Conservation (phyloP, 495 filamentous ascomycete species). For the Patellaria atrata region DNA sequence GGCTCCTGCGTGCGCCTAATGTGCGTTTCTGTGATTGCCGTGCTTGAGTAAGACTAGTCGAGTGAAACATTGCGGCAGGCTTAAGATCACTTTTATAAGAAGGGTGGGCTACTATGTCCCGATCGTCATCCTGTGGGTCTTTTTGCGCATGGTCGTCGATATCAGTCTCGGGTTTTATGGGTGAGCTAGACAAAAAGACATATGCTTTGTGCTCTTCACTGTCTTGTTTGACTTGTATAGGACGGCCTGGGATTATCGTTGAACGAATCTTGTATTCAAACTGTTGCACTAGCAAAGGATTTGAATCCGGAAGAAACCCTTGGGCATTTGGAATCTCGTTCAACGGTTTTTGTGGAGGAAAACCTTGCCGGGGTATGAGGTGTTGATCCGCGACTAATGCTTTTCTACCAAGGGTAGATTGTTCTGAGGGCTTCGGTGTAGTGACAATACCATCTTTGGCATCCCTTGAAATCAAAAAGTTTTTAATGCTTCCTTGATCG, state of each 20-base stretch:
- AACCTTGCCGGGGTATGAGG: neutral
- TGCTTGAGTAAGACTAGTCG: conserved; percentile 34
- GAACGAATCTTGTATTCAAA: conserved; percentile 20
- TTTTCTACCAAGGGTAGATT: neutral
- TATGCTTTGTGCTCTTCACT: conserved; percentile 18
- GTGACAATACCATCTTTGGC: conserved; percentile 12
- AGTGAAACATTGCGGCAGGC: conserved; percentile 36
- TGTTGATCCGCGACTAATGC: neutral
- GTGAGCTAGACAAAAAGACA: conserved; percentile 34
- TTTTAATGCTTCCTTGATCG: conserved; percentile 34
- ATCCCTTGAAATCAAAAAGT: too few species aligned
- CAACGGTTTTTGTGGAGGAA: conserved; percentile 3
- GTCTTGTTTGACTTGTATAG: conserved; percentile 2
- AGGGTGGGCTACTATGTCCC: conserved; percentile 2
- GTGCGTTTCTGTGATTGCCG: conserved; percentile 33
- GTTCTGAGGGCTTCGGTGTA: conserved; percentile 1
- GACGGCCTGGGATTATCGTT: conserved; percentile 16
- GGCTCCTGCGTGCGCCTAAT: conserved; percentile 42
- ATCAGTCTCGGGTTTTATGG: conserved; percentile 15
- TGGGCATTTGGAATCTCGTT: conserved; percentile 18
- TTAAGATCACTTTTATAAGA: conserved; percentile 19
- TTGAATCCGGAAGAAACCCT: neutral
- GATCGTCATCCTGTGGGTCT: neutral
- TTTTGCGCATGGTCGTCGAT: conserved; percentile 3
- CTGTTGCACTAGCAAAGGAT: conserved; percentile 6